phyloP scores from a whole-genome alignment of 352 stramenopile genomes.

The Peronosclerospora sorghi region DNA sequence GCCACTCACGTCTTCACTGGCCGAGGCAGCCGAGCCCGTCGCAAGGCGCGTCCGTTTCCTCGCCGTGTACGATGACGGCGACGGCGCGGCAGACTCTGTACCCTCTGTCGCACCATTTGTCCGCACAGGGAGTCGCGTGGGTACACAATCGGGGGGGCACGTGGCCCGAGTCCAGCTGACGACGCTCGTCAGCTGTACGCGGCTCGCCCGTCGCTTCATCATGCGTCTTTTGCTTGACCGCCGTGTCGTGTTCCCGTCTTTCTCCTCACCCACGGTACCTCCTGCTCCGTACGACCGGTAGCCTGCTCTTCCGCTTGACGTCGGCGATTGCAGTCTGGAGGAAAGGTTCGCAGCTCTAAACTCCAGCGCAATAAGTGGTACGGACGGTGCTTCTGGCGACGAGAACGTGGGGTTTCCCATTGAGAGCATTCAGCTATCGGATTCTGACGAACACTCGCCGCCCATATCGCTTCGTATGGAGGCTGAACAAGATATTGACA shows the following conservation, averaged over 20 bases:
- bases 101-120: constrained; percentile 24
- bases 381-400: too few species aligned
- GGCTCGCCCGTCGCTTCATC: too few species aligned
- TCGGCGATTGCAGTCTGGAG: constrained; percentile 12
- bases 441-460: too few species aligned
- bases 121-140: constrained; percentile 32
- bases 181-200: too few species aligned
- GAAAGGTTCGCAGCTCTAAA: constrained; percentile 20
- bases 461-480: constrained; percentile 9
- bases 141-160: constrained; percentile 42
- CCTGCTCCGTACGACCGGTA: constrained; percentile 10
- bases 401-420: too few species aligned
- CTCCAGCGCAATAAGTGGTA: too few species aligned
- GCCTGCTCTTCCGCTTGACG: constrained; percentile 13
- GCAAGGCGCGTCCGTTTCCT: constrained; percentile 27
- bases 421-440: too few species aligned
- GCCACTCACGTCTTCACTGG: constrained; percentile 41
- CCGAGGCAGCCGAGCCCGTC: constrained; percentile 22
- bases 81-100: constrained; percentile 17
- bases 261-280: constrained; percentile 2
- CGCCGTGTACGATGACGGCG: constrained; percentile 11
- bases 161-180: constrained; percentile 4
- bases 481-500: constrained; percentile 11
- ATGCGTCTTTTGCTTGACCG: too few species aligned
- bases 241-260: not conserved